Evolutionary conservation across 371 early-diverging fungal species (phyloP).

Genomic region (Saksenaea vasiformis): DNA sequence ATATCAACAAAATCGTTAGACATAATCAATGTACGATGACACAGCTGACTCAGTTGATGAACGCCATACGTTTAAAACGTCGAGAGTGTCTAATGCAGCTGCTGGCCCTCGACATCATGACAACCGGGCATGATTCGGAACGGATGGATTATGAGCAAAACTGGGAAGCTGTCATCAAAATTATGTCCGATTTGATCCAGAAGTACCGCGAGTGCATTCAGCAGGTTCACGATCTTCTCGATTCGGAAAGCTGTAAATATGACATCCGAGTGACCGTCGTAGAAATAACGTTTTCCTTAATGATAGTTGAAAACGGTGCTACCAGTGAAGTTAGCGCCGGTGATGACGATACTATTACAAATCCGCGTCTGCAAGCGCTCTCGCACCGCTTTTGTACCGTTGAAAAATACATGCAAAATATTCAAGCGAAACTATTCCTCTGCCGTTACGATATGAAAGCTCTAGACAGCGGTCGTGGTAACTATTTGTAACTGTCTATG

Average conservation of each 20-base stretch:
- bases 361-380: slow-evolving; percentile 23
- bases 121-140: slow-evolving; percentile 27
- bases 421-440: slow-evolving; percentile 35
- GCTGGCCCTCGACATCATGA: slow-evolving; percentile 48
- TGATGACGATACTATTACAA: slow-evolving; percentile 3
- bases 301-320: slow-evolving; percentile 6
- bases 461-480: slow-evolving; percentile 26
- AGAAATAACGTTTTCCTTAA: not conserved
- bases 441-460: slow-evolving; percentile 41
- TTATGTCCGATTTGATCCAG: slow-evolving; percentile 21
- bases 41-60: slow-evolving; percentile 23
- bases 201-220: slow-evolving; percentile 23
- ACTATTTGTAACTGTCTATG: not conserved
- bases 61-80: slow-evolving; percentile 33
- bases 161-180: slow-evolving; percentile 33
- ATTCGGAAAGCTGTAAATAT: slow-evolving; percentile 8
- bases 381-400: slow-evolving; percentile 29
- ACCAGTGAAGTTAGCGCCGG: slow-evolving; percentile 1
- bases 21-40: not conserved
- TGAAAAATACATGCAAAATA: slow-evolving; percentile 36
- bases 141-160: slow-evolving; percentile 34
- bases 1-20: not conserved
- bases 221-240: not conserved
- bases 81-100: slow-evolving; percentile 44
- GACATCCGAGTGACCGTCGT: not conserved